A percentile compares a stretch with the other conserved stretches of the same genome.
These are phyloP conservation scores for Endotrypanum monterogeii DNA, from an alignment of 208 protist species.

Conservation along the genomic window DNA sequence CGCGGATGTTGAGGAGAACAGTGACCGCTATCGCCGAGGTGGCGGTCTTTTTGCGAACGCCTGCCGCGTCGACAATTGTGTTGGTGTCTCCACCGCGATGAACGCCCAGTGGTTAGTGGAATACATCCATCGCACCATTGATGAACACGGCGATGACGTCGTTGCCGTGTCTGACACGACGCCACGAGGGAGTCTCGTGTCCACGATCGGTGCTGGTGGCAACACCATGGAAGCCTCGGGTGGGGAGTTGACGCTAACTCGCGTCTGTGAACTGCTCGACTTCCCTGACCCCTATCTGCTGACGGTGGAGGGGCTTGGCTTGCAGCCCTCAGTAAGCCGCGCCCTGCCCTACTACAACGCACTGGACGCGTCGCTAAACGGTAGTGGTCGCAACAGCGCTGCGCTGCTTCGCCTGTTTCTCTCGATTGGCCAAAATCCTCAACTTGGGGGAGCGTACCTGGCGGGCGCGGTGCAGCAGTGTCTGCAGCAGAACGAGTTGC, in stretches of 20 bases:
- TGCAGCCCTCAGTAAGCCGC: conserved; percentile 65
- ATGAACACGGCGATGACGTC: conserved; percentile 77
- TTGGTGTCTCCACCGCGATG: conserved; percentile 88
- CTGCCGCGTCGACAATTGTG: conserved; percentile 94
- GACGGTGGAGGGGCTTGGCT: conserved; percentile 94
- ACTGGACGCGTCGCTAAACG: conserved; percentile 97
- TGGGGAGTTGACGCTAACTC: conserved; percentile 47
- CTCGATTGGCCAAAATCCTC: conserved; percentile 80
- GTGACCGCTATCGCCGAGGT: conserved; percentile 61
- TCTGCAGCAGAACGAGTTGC: conserved; percentile 86
- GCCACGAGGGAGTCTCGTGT: not conserved
- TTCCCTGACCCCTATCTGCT: conserved; percentile 70
- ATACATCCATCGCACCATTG: conserved; percentile 93
- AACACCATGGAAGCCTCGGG: not conserved
- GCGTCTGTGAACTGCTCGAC: conserved; percentile 67
- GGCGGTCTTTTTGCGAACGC: conserved; percentile 88
- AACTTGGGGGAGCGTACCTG: conserved; percentile 94
- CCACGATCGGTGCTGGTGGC: conserved; percentile 7
- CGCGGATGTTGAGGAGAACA: conserved; percentile 61
- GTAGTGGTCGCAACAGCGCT: conserved; percentile 78
- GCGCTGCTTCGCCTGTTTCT: conserved; percentile 97
- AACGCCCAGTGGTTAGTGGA: conserved; percentile 86
- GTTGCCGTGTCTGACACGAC: conserved; percentile 23
- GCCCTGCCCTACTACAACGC: conserved; percentile 92
- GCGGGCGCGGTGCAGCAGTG: conserved; percentile 90